Percentiles rank a stretch among this genome's conserved stretches.
Conservation (phyloP, 257 asterid species). For the Catharanthus roseus region DNA sequence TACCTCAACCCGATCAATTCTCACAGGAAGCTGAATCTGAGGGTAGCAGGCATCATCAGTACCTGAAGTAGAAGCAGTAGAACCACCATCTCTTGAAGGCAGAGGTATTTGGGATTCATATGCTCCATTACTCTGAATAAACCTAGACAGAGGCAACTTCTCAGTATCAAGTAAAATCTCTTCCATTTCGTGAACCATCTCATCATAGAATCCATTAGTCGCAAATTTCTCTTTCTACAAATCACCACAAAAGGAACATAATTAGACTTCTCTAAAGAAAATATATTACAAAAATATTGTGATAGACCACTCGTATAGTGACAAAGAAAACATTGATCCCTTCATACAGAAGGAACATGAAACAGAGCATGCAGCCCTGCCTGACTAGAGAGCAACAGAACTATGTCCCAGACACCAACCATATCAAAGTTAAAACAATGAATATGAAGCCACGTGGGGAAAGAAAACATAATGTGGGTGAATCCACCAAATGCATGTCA, state of each 20-base stretch:
- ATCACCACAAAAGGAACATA: slow-evolving; percentile 2
- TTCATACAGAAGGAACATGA: slow-evolving; percentile 1
- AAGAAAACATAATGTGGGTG: background rate
- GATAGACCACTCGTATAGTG: background rate
- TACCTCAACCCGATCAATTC: slow-evolving; percentile 68
- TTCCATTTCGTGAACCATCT: slow-evolving; percentile 90
- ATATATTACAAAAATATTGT: background rate
- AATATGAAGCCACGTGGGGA: background rate
- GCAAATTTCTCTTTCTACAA: slow-evolving; percentile 54
- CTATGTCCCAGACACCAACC: background rate
- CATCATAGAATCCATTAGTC: slow-evolving; percentile 58
- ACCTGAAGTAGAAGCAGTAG: slow-evolving; percentile 90
- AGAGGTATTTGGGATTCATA: slow-evolving; percentile 41
- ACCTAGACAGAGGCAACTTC: slow-evolving; percentile 46
- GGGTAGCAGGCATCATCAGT: slow-evolving; percentile 41
- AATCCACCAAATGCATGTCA: background rate
- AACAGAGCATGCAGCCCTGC: slow-evolving; percentile 3
- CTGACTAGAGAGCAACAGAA: background rate
- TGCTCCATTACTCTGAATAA: slow-evolving; percentile 32
- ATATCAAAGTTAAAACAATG: background rate
- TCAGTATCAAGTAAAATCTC: slow-evolving; percentile 78
- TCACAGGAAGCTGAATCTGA: slow-evolving; percentile 41
- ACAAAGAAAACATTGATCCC: background rate
- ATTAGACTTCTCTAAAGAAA: no score
- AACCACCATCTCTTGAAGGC: slow-evolving; percentile 82